Evolutionary conservation across 2,329 filamentous ascomycete species (phyloP), one percentile per base, ranked within the genome.

Genomic region (Ceratocystis cacaofunesta): DNA sequence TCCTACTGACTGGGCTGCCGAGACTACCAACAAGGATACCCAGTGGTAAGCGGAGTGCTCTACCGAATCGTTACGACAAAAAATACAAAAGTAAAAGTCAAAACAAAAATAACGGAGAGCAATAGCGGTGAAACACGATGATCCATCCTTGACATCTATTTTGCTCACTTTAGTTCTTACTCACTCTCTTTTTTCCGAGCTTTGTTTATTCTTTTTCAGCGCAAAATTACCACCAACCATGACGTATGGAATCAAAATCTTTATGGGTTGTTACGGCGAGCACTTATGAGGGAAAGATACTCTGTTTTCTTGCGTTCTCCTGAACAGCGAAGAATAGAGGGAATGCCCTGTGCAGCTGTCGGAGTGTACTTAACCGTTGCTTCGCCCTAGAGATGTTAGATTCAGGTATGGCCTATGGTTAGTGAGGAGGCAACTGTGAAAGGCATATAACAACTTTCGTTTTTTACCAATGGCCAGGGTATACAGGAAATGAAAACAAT

Each of bases 261-360:
- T 69, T 69, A 69, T 71, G 77, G 78, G 63, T 67, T 30, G 77
- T 80, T 77, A 78, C 84, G 84, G 81, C 81, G 78, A 80, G 87
- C 85, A 87, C 91, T 96, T 82, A 96, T 88, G 92, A 96, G 91
- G 92, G 92, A 97, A 97, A 97, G 92, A 97, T 91, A 96, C 87
- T 90, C 83, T 75, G 76, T 71, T 67, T 69, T 65, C 66, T 66
- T 68, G 61, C 67, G 69, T 67, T 69, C 66, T 68, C 65, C 69
- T 68, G 65, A 61, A 62, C 69, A 44, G 22, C 22, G 63, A 69
- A 61, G 67, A 36, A 19, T 76, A 78, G 87, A 90, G 92, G 91
- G 92, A 97, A 96, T 91, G 92, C 92, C 92, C 91, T 96, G 92
- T 94, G 85, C 82, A 85, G 80, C 55, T 83, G 83, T 82, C 83